Base-by-base conservation (phyloP, 2,329 filamentous ascomycete genomes). In the Pseudogymnoascus sp. region DNA sequence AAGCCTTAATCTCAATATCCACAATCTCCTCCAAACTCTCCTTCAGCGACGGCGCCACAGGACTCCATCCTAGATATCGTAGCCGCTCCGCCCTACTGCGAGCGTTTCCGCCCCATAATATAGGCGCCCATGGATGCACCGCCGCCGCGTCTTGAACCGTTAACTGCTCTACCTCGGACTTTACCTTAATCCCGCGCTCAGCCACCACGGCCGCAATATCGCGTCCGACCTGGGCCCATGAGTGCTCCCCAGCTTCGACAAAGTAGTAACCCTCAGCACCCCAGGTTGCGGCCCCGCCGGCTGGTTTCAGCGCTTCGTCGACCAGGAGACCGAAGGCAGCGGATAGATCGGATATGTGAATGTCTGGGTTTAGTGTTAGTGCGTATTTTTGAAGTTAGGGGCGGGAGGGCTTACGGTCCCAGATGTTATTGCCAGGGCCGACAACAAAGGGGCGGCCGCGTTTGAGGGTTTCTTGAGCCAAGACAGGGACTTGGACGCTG, bases 261-360 rank as follows among this genome's bases (percentile, higher is more conserved):
- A 85, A 79, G 69, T 84, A 85, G 69, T 84, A 85, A 6, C 79
- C 82, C 42, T 81, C 72, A 0, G 71, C 67, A 11, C 80, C 81
- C 83, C 83, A 86, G 10, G 73, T 67, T 4, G 74, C 75, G 8
- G 71, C 66, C 6, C 75, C 74, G 14, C 73, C 71, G 50, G 70
- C 70, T 3, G 74, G 73, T 23, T 53, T 53, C 14, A 79, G 71
- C 1, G 83, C 83, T 18, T 79, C 78, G 38, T 83, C 77, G 1
- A 81, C 77, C 0, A 86, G 76, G 10, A 75, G 71, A 3, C 81
- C 70, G 66, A 79, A 85, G 1, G 84, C 66, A 12, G 78, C 72
- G 25, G 77, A 78, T 1, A 86, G 72, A 66, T 87, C 83, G 11
- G 76, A 71, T 5, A 83, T 70, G 66, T 85, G 82, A 1, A 86